Conservation (phyloP, 202 grass and related monocot genomes). For the Schoenoplectus tabernaemontani region DNA sequence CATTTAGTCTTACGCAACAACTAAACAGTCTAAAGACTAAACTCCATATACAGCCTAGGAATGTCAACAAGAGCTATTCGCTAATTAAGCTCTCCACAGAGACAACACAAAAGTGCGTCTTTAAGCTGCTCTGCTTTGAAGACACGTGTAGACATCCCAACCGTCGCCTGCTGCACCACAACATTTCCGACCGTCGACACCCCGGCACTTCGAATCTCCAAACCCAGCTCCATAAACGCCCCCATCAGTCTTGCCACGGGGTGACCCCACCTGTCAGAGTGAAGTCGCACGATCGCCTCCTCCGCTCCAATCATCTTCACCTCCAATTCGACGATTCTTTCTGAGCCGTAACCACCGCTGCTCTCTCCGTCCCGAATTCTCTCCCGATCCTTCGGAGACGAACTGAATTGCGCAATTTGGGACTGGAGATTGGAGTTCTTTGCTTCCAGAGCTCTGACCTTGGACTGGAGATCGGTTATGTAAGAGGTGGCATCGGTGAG, state of each 20-base stretch:
- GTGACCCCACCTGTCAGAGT: conserved; percentile 22
- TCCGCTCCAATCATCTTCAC: conserved; percentile 25
- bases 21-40: background rate
- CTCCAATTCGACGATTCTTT: conserved; percentile 12
- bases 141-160: background rate
- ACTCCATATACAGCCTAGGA: background rate
- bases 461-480: conserved; percentile 25
- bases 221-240: conserved; percentile 16
- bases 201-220: conserved; percentile 20
- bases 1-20: background rate
- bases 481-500: conserved; percentile 31
- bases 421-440: background rate
- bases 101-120: background rate
- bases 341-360: background rate
- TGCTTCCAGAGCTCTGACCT: conserved; percentile 4
- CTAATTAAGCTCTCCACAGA: background rate
- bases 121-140: conserved; percentile 15
- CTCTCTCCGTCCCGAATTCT: background rate
- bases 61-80: background rate
- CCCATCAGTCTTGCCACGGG: conserved; percentile 22
- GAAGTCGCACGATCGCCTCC: conserved; percentile 20
- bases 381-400: background rate
- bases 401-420: background rate
- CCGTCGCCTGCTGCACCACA: conserved; percentile 21
- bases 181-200: conserved; percentile 11